Evolutionary conservation across 2,329 filamentous ascomycete species (phyloP).

Genomic region (Helotiales sp.): DNA sequence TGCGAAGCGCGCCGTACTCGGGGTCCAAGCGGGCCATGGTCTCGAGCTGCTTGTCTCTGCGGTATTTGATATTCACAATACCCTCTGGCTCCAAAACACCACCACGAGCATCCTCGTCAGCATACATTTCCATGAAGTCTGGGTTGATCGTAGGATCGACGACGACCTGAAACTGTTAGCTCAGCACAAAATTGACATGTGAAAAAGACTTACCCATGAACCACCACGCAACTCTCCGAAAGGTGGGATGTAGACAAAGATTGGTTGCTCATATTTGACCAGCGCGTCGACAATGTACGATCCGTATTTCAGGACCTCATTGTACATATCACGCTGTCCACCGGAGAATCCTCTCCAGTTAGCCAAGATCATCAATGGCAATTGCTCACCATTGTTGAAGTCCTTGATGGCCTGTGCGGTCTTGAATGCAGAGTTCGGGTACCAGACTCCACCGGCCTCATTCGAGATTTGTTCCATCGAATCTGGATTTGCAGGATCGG

Average conservation of each 20-base stretch:
- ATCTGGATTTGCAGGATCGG: conserved; percentile 96
- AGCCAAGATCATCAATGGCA: conserved; percentile 97
- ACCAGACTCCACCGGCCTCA: conserved; percentile 99
- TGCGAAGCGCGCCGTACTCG: conserved; percentile 82
- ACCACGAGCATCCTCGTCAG: conserved; percentile 90
- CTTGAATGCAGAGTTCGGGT: conserved; percentile 99
- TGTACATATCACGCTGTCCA: conserved; percentile 99
- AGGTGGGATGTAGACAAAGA: conserved; percentile 99
- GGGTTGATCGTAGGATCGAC: conserved; percentile 99
- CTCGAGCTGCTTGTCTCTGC: conserved; percentile 94
- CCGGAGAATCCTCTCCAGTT: conserved; percentile 99
- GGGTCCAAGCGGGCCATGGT: conserved; percentile 95
- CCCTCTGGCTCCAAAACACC: conserved; percentile 98
- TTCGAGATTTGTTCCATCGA: conserved; percentile 94
- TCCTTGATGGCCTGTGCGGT: conserved; percentile 98
- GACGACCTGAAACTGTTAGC: conserved; percentile 68
- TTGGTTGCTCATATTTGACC: conserved; percentile 97
- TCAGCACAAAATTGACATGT: conserved; percentile 17
- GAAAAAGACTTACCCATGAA: conserved; percentile 72
- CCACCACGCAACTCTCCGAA: conserved; percentile 96
- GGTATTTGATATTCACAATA: conserved; percentile 98
- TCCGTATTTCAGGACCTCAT: conserved; percentile 99
- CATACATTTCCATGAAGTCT: conserved; percentile 98
- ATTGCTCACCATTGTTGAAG: conserved; percentile 98
- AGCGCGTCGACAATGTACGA: conserved; percentile 98